Percentiles rank a stretch among this genome's conserved stretches.
phyloP scores from a whole-genome alignment of 1,139 yeast species.

The Candida sanyaensis region DNA sequence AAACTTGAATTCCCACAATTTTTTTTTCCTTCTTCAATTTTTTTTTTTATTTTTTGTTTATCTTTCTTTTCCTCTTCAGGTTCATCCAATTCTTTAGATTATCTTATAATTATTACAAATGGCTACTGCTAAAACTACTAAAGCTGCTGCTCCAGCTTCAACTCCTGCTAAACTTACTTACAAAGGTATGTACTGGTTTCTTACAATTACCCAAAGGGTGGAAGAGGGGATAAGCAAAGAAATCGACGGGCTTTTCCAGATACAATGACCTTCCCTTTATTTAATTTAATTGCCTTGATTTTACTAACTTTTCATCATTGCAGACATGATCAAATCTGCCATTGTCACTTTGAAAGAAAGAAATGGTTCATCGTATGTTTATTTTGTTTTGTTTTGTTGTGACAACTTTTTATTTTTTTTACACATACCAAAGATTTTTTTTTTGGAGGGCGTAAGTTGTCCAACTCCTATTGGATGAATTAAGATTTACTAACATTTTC shows the following conservation, averaged over 20 bases:
- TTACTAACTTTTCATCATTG: slow-evolving; percentile 17
- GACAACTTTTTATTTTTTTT: not conserved
- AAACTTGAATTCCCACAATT: slow-evolving; percentile 1
- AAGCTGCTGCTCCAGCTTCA: slow-evolving; percentile 27
- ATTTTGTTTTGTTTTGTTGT: slow-evolving; percentile 4
- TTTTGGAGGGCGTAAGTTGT: not conserved
- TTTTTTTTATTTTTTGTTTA: not conserved
- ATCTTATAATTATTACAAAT: slow-evolving; percentile 14
- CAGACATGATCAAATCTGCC: slow-evolving; percentile 80
- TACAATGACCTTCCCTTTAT: not conserved
- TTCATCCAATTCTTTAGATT: not conserved
- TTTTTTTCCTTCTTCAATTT: not conserved
- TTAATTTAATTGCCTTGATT: not conserved
- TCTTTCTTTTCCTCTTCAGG: not conserved
- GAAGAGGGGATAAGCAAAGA: slow-evolving; percentile 4
- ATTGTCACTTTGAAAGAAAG: slow-evolving; percentile 73
- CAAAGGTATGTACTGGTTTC: slow-evolving; percentile 44
- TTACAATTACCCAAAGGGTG: not conserved
- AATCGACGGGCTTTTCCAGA: not conserved
- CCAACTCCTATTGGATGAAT: not conserved
- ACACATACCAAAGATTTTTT: slow-evolving; percentile 1
- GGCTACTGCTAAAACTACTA: slow-evolving; percentile 26
- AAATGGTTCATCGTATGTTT: slow-evolving; percentile 70
- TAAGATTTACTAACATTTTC: slow-evolving; percentile 2
- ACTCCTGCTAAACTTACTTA: slow-evolving; percentile 45